Base-by-base conservation (phyloP, 1,284 basidiomycete genomes). In the Coniferiporia weirii region DNA sequence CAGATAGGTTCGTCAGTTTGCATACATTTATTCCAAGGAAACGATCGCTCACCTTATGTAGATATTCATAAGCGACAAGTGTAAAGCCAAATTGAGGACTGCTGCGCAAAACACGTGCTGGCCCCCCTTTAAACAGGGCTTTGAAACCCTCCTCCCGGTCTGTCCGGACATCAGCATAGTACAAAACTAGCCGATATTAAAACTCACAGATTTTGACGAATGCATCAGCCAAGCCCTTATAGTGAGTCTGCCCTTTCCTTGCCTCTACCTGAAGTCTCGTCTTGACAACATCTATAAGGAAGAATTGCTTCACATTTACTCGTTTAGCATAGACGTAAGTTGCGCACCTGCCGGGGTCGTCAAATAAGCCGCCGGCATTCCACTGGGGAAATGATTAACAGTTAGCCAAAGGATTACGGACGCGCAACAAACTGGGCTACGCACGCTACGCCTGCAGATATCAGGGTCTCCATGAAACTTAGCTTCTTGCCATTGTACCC, bases 241-340 rank as follows among this genome's bases (percentile, higher is more conserved):
- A 99, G 62, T 89, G 79, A 4, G 93, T 92, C 73, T 99, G 87
- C 15, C 96, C 97, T 66, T 91, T 89, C 63, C 89, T 83, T 38
- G 94, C 90, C 73, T 99, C 97, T n/a, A 94, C 89, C 72, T 99
- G 97, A 64, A 99, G 77, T 59, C 96, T 87, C n/a, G 96, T 99
- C 82, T 99, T 99, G 72, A 98, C 93, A 61, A 99, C 97, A 73
- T 99, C 96, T 85, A 73, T 15, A 35, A 66, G 35, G 59, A 56
- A 60, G 52, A 64, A 75, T 40, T 74, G 64, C 51, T 38, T 70
- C 54, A 68, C 62, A 58, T 62, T 27, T 34, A 19, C 27, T 38
- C 59, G 36, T 52, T 44, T 56, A 38, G 48, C 22, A 52, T 34
- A 64, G 61, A 35, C 64, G 58, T 61, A 52, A 54, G 53, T 20